Conservation (phyloP, 257 asterid genomes). For the Plantago ovata region DNA sequence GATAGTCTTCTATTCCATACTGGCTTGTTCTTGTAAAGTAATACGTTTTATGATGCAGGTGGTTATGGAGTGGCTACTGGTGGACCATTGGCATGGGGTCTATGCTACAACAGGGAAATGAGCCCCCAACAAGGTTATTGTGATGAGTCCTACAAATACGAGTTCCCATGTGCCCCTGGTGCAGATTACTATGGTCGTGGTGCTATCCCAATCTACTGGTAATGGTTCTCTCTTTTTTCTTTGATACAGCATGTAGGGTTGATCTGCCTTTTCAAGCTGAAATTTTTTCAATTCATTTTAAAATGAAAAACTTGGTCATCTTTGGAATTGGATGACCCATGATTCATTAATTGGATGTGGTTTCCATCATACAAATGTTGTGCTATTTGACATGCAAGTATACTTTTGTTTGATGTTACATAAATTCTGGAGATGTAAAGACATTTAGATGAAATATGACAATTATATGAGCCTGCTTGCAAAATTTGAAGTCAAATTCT, state of each 20-base stretch:
- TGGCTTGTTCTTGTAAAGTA: no score
- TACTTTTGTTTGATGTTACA: no score
- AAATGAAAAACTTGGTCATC: not conserved
- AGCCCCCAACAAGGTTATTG: conserved; percentile 52
- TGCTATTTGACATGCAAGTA: no score
- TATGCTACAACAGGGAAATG: conserved; percentile 74
- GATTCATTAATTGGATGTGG: not conserved
- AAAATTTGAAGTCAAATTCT: no score
- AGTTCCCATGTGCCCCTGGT: conserved; percentile 73
- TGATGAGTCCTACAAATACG: conserved; percentile 37
- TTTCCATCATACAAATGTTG: no score
- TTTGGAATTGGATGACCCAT: not conserved
- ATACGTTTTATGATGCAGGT: conserved; percentile 38
- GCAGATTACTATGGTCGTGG: conserved; percentile 85
- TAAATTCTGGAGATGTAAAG: no score
- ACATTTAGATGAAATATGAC: no score
- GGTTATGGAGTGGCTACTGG: conserved; percentile 88
- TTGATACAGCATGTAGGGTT: not conserved
- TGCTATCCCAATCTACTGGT: conserved; percentile 88
- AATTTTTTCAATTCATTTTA: no score
- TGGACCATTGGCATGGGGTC: conserved; percentile 92
- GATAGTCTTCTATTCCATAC: no score
- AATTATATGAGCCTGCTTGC: no score
- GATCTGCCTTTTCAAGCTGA: no score
- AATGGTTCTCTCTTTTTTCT: conserved; percentile 6